These are phyloP conservation scores for Osmanthus fragrans DNA, from an alignment of 257 asterid genomes.

Conservation along the genomic window DNA sequence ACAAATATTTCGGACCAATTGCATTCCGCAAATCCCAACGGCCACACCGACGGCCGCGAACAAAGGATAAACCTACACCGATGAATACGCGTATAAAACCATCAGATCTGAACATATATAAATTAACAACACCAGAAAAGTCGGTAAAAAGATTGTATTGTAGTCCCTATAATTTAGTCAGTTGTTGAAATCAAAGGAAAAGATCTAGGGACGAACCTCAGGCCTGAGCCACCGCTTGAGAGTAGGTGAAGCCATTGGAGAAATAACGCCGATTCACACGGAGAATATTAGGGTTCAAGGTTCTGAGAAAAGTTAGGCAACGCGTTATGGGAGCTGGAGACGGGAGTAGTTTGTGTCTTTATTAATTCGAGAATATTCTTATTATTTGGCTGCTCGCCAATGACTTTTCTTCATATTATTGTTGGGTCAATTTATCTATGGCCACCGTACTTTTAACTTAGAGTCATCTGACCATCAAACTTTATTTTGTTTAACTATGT, in stretches of 20 bases:
- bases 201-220: constrained; percentile 55
- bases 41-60: constrained; percentile 87
- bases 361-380: too few relatives aligned
- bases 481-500: too few relatives aligned
- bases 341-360: not conserved
- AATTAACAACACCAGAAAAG: not conserved
- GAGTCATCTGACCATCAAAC: too few relatives aligned
- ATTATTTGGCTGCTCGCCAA: too few relatives aligned
- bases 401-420: too few relatives aligned
- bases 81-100: not conserved
- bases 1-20: constrained; percentile 73
- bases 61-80: constrained; percentile 69
- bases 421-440: too few relatives aligned
- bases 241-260: constrained; percentile 57
- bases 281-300: constrained; percentile 6
- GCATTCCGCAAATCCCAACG: constrained; percentile 89
- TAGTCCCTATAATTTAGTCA: not conserved
- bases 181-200: not conserved
- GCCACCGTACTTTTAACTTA: too few relatives aligned
- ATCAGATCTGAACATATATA: constrained; percentile 37
- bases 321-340: not conserved
- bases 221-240: constrained; percentile 87
- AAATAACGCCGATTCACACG: not conserved
- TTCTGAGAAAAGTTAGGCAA: not conserved
- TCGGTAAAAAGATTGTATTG: not conserved